A percentile compares a stretch with the other conserved stretches of the same genome.
Conservation (phyloP, 2,329 filamentous ascomycete species). For the Gaeumannomyces sp. region DNA sequence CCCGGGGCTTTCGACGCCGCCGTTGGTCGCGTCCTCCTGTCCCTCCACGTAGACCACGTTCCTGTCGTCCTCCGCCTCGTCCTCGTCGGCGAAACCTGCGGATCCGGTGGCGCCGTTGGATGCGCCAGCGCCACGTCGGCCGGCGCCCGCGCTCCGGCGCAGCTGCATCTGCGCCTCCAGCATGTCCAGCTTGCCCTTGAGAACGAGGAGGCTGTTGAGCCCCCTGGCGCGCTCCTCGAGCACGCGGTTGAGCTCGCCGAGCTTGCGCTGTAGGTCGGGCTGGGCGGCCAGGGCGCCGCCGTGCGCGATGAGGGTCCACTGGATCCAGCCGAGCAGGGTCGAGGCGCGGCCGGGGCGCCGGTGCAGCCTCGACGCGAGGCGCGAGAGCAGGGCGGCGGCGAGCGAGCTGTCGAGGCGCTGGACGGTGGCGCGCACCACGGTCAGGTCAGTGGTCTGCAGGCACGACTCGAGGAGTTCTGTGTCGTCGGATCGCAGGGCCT, state of each 20-base stretch:
- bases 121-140: slow-evolving; percentile 20
- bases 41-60: slow-evolving; percentile 11
- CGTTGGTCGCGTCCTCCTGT: slow-evolving; percentile 6
- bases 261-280: slow-evolving; percentile 71
- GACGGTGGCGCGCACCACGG: slow-evolving; percentile 80
- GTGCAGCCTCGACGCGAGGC: slow-evolving; percentile 81
- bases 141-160: slow-evolving; percentile 39
- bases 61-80: slow-evolving; percentile 17
- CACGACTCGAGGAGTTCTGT: slow-evolving; percentile 84
- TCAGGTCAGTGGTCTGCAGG: slow-evolving; percentile 70
- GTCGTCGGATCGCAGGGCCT: slow-evolving; percentile 91
- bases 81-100: slow-evolving; percentile 39
- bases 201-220: slow-evolving; percentile 71
- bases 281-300: slow-evolving; percentile 86
- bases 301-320: slow-evolving; percentile 89
- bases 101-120: slow-evolving; percentile 29
- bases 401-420: slow-evolving; percentile 82
- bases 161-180: slow-evolving; percentile 83
- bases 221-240: slow-evolving; percentile 80
- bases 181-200: slow-evolving; percentile 96
- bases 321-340: slow-evolving; percentile 88
- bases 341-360: slow-evolving; percentile 83
- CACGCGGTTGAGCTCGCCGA: slow-evolving; percentile 76
- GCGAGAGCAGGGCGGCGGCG: slow-evolving; percentile 71
- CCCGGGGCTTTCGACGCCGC: slow-evolving; percentile 12